A percentile compares a stretch with the other conserved stretches of the same genome.
Conservation (phyloP, 2,329 filamentous ascomycete genomes). For the Colletotrichum kahawae region DNA sequence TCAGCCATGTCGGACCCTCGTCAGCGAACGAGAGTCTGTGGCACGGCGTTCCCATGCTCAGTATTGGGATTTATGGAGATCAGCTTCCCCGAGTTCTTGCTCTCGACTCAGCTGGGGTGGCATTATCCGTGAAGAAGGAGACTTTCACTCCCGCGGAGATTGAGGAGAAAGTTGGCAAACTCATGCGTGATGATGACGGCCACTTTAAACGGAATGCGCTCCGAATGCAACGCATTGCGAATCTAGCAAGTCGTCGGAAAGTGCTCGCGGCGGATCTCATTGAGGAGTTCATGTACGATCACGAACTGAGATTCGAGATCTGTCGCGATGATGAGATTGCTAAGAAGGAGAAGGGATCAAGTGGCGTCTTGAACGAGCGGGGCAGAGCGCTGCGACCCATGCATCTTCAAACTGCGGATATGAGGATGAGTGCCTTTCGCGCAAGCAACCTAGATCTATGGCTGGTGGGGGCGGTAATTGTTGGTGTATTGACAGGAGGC, state of each 20-base stretch:
- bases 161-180: constrained; percentile 26
- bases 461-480: background rate
- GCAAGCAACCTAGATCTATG: background rate
- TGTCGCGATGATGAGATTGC: constrained; percentile 16
- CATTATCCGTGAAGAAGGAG: constrained; percentile 39
- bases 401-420: constrained; percentile 49
- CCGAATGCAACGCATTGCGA: constrained; percentile 43
- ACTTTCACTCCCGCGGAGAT: constrained; percentile 36
- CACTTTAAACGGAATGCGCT: constrained; percentile 33
- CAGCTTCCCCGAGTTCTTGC: constrained; percentile 42
- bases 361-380: background rate
- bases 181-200: constrained; percentile 34
- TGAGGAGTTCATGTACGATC: constrained; percentile 46
- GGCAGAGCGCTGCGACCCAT: constrained; percentile 30
- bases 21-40: constrained; percentile 45
- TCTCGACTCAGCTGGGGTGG: constrained; percentile 37
- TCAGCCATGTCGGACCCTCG: constrained; percentile 46
- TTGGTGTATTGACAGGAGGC: background rate
- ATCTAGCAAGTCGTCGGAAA: constrained; percentile 39
- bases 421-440: constrained; percentile 34
- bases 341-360: background rate
- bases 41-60: constrained; percentile 41
- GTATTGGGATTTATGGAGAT: constrained; percentile 44
- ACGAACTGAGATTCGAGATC: constrained; percentile 26
- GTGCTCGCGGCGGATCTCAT: constrained; percentile 42